These are phyloP conservation scores for Vicia sativa DNA, from an alignment of 306 rosid species.

Conservation along the genomic window DNA sequence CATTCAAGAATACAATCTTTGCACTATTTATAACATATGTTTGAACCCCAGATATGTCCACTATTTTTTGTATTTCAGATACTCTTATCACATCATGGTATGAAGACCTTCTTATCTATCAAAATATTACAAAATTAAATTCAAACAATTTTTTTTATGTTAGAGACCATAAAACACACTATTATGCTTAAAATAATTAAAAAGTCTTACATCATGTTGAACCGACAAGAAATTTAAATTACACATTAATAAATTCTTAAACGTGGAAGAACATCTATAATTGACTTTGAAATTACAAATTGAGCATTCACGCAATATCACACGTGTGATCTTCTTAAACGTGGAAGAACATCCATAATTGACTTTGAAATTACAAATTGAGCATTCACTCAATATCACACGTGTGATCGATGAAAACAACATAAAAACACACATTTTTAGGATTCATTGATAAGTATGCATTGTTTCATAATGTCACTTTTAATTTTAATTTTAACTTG, in stretches of 20 bases:
- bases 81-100: slow-evolving; percentile 83
- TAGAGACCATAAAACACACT: too few species aligned
- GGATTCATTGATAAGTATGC: too few species aligned
- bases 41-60: slow-evolving; percentile 68
- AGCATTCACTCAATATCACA: slow-evolving; percentile 29
- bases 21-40: slow-evolving; percentile 73
- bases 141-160: too few species aligned
- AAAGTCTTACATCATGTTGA: too few species aligned
- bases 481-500: too few species aligned
- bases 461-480: too few species aligned
- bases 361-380: slow-evolving; percentile 40
- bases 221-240: too few species aligned
- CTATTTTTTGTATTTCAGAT: slow-evolving; percentile 62
- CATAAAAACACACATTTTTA: slow-evolving; percentile 13
- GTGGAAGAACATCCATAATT: too few species aligned
- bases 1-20: slow-evolving; percentile 70
- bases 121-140: too few species aligned
- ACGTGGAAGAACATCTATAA: too few species aligned
- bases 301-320: slow-evolving; percentile 28
- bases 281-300: slow-evolving; percentile 42
- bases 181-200: too few species aligned
- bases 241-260: too few species aligned
- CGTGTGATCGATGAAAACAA: slow-evolving; percentile 32
- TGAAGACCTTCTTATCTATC: slow-evolving; percentile 72
- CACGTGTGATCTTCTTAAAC: slow-evolving; percentile 26